A percentile compares a stretch with the other conserved stretches of the same genome.
Conservation (phyloP, 1,284 basidiomycete species). For the Macrocybe sp. region DNA sequence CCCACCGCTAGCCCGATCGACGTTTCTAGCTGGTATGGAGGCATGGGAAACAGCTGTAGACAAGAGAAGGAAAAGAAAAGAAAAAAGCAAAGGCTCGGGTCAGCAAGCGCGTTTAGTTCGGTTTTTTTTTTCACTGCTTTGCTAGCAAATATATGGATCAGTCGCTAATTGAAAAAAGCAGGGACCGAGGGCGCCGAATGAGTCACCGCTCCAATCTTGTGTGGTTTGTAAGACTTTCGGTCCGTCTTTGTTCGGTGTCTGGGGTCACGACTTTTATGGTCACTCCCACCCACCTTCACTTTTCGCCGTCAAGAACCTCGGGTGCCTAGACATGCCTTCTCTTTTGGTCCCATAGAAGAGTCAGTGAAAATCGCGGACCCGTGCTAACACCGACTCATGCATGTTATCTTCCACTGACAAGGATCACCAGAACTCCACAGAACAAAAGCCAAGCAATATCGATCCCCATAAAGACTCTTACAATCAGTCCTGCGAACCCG, state of each 20-base stretch:
- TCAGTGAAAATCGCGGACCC: too few relatives aligned
- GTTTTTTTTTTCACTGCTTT: not conserved
- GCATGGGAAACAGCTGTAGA: constrained; percentile 33
- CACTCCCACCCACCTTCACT: not conserved
- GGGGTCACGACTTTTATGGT: not conserved
- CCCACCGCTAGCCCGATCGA: constrained; percentile 42
- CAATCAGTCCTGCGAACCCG: too few relatives aligned
- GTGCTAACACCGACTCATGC: too few relatives aligned
- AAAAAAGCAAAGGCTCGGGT: not conserved
- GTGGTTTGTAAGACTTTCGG: not conserved
- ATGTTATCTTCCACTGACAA: too few relatives aligned
- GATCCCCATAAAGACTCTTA: too few relatives aligned
- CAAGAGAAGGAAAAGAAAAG: not conserved
- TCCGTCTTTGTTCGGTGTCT: not conserved
- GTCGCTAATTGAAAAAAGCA: not conserved
- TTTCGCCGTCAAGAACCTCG: not conserved
- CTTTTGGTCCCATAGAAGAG: too few relatives aligned
- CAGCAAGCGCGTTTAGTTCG: not conserved
- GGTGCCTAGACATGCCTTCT: too few relatives aligned
- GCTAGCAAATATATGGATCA: not conserved
- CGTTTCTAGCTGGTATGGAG: constrained; percentile 54
- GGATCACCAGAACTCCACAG: too few relatives aligned
- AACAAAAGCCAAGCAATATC: too few relatives aligned
- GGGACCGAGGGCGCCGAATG: not conserved
- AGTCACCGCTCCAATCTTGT: not conserved